Conservation (phyloP, 2,329 filamentous ascomycete genomes). For the Ceratocystis huliohia region DNA sequence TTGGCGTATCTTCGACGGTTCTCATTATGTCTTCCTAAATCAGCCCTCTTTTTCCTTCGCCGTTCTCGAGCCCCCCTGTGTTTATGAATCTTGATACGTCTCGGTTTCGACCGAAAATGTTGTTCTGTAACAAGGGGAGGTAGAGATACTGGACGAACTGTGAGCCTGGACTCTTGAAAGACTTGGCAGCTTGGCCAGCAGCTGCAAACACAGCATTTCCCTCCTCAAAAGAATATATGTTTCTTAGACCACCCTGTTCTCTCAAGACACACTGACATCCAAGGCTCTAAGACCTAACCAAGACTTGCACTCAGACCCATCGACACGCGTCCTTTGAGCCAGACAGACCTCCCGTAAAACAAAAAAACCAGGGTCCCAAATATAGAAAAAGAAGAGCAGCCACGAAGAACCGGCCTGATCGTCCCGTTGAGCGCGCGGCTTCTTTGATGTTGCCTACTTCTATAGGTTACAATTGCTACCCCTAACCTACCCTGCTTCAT, state of each 20-base stretch:
- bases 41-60: not conserved
- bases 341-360: not conserved
- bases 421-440: not conserved
- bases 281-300: too few species aligned
- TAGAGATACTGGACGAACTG: conserved; percentile 4
- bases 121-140: conserved; percentile 5
- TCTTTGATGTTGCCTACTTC: not conserved
- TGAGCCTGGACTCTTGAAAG: not conserved
- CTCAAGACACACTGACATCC: too few species aligned
- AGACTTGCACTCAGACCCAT: not conserved
- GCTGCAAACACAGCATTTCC: not conserved
- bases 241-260: too few species aligned
- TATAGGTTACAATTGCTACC: not conserved
- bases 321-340: not conserved
- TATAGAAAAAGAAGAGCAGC: not conserved
- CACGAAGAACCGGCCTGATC: not conserved
- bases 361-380: not conserved
- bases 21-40: too few species aligned
- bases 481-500: too few species aligned
- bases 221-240: too few species aligned
- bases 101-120: conserved; percentile 2
- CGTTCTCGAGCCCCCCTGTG: not conserved
- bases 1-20: not conserved
- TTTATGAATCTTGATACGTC: conserved; percentile 1
- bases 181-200: not conserved